Conservation (phyloP, 768 basidiomycete species). For the Naganishia kalamii region DNA sequence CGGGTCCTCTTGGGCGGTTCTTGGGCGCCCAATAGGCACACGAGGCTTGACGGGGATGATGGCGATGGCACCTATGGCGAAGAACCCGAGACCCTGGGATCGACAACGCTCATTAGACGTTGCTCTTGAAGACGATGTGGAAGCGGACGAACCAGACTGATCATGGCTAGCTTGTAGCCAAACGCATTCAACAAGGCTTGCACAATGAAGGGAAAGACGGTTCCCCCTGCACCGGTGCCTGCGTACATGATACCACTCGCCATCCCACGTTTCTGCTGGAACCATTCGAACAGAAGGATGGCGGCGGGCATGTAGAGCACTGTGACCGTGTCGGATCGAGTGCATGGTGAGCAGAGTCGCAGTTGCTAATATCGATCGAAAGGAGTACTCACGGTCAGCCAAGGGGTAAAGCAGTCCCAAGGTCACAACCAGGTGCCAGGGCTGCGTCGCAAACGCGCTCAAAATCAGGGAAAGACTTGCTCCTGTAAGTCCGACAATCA, state of each 20-base stretch:
- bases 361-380: too few relatives aligned
- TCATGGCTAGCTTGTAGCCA: constrained; percentile 41
- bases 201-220: constrained; percentile 39
- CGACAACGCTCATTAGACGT: not conserved
- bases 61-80: constrained; percentile 22
- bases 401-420: constrained; percentile 37
- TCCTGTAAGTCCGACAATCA: constrained; percentile 28
- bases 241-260: constrained; percentile 38
- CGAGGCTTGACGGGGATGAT: constrained; percentile 35
- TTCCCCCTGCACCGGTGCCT: constrained; percentile 30
- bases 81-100: constrained; percentile 30
- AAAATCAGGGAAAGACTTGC: constrained; percentile 26
- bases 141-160: constrained; percentile 24
- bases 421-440: constrained; percentile 40
- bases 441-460: constrained; percentile 36
- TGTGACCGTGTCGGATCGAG: not conserved
- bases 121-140: not conserved
- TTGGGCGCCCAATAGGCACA: constrained; percentile 28
- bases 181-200: constrained; percentile 30
- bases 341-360: too few relatives aligned
- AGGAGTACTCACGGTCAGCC: not conserved
- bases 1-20: not conserved
- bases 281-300: constrained; percentile 41
- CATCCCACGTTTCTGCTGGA: constrained; percentile 33
- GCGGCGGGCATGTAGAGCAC: constrained; percentile 34